Evolutionary conservation across 164 flowering plant genomes (phyloP), one percentile per base, ranked within the genome.

Genomic region (Annona squamosa): DNA sequence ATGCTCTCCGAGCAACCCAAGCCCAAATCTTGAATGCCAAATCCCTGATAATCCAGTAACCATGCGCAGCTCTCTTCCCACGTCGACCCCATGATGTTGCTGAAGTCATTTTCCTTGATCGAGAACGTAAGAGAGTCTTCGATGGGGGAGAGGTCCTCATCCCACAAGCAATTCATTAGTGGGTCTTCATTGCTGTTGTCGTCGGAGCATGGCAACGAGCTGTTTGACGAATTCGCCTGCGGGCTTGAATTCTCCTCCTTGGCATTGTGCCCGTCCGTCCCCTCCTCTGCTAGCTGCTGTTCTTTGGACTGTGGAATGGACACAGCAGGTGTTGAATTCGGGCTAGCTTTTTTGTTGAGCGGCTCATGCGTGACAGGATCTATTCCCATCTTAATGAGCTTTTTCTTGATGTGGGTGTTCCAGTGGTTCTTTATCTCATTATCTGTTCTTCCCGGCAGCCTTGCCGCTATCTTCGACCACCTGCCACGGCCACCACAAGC

Each of bases 331-430:
- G 80, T 45, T 9, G 77, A 7, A 41, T 48, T 73, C 5, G 72
- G 71, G 52, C 73, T n/a, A 10, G 80, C 65, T 72, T 82, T 74
- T 74, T 86, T 84, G 45, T 81, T 52, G n/a, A 93, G 77, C 4
- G 91, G 91, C 62, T 88, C 85, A 75, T 91, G 98, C 17, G 98
- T 93, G 19, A 87, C 88, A 0, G 98, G 98, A 77, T 93, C 93
- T 63, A 93, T 91, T 9, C 98, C 98, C 91, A 86, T 88, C 82
- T 87, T 91, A 4, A 84, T 68, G 59, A 92, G 95, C 83, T 89
- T 90, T 68, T 90, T 92, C 91, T 92, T 92, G 77, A 90, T 89
- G 71, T 92, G 95, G 42, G 97, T 92, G 77, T 92, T 92, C 97
- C 97, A 92, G 19, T 90, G 95, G 75, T 92, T 92, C 85, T 92